Percentiles rank a stretch among this genome's conserved stretches.
Conservation (phyloP, 2,329 filamentous ascomycete species). For the Plenodomus tracheiphilus region DNA sequence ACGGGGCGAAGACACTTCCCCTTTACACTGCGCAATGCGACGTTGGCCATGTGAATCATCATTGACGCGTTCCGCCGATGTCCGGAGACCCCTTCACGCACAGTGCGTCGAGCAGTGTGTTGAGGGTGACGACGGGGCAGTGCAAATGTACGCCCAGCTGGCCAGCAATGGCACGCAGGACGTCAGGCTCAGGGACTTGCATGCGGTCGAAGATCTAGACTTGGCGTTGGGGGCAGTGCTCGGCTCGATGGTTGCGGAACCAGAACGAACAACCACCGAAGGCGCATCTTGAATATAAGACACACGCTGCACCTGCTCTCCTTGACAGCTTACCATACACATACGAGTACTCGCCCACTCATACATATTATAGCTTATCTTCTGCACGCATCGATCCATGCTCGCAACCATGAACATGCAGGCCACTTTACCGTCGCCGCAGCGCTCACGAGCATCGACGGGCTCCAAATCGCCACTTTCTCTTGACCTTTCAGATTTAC, state of each 20-base stretch:
- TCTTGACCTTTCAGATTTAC: constrained; percentile 74
- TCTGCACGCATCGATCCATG: constrained; percentile 14
- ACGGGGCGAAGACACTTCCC: constrained; percentile 12
- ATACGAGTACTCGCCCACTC: neutral
- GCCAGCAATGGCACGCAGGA: constrained; percentile 22
- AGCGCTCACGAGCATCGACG: constrained; percentile 42
- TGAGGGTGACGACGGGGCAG: constrained; percentile 27
- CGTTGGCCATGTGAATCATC: constrained; percentile 4
- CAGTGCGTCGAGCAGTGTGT: constrained; percentile 22
- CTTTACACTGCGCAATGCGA: constrained; percentile 21
- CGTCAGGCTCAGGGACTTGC: constrained; percentile 11
- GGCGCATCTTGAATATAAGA: constrained; percentile 32
- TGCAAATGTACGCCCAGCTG: constrained; percentile 26
- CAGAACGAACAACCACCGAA: constrained; percentile 19
- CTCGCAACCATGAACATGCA: constrained; percentile 32
- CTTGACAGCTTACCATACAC: constrained; percentile 16
- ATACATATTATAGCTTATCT: constrained; percentile 8
- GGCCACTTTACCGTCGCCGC: constrained; percentile 33
- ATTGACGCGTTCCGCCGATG: constrained; percentile 27
- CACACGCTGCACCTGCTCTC: constrained; percentile 11
- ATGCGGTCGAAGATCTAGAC: constrained; percentile 16
- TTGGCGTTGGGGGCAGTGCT: constrained; percentile 21
- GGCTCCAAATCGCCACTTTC: constrained; percentile 58
- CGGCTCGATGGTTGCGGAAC: constrained; percentile 24
- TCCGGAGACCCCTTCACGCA: constrained; percentile 17